These are phyloP conservation scores for Aspergillus taichungensis DNA, from an alignment of 495 filamentous ascomycete genomes.

Conservation along the genomic window DNA sequence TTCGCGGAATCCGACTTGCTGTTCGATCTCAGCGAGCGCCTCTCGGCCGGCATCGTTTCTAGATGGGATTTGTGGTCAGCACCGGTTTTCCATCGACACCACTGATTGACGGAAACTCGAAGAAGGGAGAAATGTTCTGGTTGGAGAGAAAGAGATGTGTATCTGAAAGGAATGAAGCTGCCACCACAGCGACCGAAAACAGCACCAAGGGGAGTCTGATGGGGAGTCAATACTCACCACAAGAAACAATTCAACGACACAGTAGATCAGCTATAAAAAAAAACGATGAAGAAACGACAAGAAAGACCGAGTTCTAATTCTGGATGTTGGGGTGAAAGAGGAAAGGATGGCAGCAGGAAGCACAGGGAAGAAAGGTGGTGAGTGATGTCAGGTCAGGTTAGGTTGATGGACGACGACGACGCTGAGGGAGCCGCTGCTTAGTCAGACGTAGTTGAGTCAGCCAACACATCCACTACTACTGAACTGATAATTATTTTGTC, in stretches of 20 bases:
- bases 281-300: constrained; percentile 12
- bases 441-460: constrained; percentile 16
- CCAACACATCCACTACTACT: no score
- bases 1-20: constrained; percentile 49
- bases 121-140: constrained; percentile 11
- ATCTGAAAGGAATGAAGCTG: no score
- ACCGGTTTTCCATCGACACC: constrained; percentile 25
- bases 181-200: no score
- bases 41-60: constrained; percentile 47
- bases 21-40: constrained; percentile 49
- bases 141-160: no score
- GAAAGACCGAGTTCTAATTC: constrained; percentile 7
- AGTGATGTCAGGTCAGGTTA: constrained; percentile 38
- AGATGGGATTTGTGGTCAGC: constrained; percentile 20
- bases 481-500: no score
- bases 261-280: background rate
- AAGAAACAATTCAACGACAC: no score
- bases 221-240: no score
- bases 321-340: background rate
- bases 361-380: constrained; percentile 20
- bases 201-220: no score
- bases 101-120: constrained; percentile 21
- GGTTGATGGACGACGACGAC: constrained; percentile 30
- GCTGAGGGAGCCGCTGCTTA: constrained; percentile 31
- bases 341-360: no score